Evolutionary conservation across 805 yeast genomes (phyloP), one percentile per base, ranked within the genome.

Genomic region (Yarrowia sp.): DNA sequence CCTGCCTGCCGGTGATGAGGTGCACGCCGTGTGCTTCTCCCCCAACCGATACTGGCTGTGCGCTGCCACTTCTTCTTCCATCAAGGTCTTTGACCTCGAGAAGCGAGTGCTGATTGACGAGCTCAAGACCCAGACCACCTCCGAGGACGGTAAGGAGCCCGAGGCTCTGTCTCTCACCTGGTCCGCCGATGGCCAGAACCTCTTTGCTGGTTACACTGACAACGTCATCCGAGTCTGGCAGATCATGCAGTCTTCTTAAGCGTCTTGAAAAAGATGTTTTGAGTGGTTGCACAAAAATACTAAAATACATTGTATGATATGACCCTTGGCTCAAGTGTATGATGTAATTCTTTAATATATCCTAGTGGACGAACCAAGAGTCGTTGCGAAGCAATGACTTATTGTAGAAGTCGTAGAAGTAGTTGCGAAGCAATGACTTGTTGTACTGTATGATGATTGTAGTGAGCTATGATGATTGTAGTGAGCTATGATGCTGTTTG

Each of bases 31-130:
- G 79, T 96, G 98, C 76, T 95, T 95, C 96, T 93, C 98, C 81
- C 99, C 99, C 84, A 90, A 90, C 96, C 92, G 99, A 89, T 95
- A 90, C 96, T 95, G 99, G 99, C 89, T 95, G 81, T 93, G 96
- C 80, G 99, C 98, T 83, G 98, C 99, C 78, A 95, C 99, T 76
- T 84, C 97, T 72, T 83, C 97, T 73, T 95, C 97, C 78, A 91
- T 95, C 86, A 93, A 92, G 90, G 88, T 95, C 86, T 95, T 87
- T 90, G 90, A 92, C 88, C 88, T 95, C 81, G 95, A 92, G 84
- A 92, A 89, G 83, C 88, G 96, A 84, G 83, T 83, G 75, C 85
- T 92, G 80, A 89, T 92, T 82, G 98, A 92, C 78, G 97, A 92
- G 85, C 89, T 95, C 83, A 92, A 90, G 84, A 98, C 98, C 80